Base-by-base conservation (phyloP, 257 asterid genomes). In the Solanum commersonii region DNA sequence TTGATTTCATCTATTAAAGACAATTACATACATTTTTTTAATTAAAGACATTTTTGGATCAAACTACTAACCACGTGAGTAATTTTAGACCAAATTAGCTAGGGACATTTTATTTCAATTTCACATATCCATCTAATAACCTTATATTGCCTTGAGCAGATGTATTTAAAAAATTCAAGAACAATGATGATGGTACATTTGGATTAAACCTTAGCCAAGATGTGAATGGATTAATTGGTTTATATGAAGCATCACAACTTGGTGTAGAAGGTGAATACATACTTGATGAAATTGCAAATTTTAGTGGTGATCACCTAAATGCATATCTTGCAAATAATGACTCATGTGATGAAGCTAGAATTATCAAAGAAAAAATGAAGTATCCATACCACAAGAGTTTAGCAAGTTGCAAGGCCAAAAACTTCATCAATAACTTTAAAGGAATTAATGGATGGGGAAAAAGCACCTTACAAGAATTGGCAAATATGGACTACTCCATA, bases 231-330 rank as follows among this genome's bases (percentile, higher is more conserved):
- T 49, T 92, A 86, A 29, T 92, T 87, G 92, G 68, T 83, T 31
- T 94, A 42, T 92, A 90, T 65, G 97, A 93, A 88, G 97, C 95
- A 7, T 29, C 93, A 14, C 95, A 94, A 23, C 68, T 94, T 20
- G 72, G 91, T 34, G 49, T 91, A 4, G 92, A 92, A 77, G 93
- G 92, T 71, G 98, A 94, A 91, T 46, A 78, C 14, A 81, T 91
- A 71, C 91, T 95, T 13, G 91, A 91, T 8, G 93, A 91, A 74
- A 93, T 94, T 83, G 90, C 81, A 52, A 65, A 72, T 14, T 92
- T 94, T 38, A 89, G 92, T 89, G 67, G 44, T 56, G 73, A 85
- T 16, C 15, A 76, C 23, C 90, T 92, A 4, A 67, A 23, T 68
- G 83, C 60, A 82, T 29, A 52, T 59, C 6, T 87, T 14, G 18